These are phyloP conservation scores for Aureobasidium sp. DNA, from an alignment of 2,329 filamentous ascomycete species.

Conservation along the genomic window DNA sequence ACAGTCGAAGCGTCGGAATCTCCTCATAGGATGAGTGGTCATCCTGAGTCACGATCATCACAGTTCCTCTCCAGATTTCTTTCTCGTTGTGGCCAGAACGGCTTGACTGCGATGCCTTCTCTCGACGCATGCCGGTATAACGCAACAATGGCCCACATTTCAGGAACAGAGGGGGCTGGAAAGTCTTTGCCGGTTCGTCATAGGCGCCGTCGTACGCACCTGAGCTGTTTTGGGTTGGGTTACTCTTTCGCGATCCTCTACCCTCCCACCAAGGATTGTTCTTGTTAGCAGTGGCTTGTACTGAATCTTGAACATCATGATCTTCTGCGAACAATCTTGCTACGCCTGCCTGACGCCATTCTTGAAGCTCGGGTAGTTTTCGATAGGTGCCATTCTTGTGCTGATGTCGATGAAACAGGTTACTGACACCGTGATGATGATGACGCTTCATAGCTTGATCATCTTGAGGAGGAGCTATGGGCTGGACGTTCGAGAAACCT, in stretches of 20 bases:
- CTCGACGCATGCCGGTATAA: constrained; percentile 73
- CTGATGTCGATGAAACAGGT: constrained; percentile 36
- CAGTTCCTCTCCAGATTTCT: constrained; percentile 84
- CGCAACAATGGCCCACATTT: constrained; percentile 86
- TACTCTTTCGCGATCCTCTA: constrained; percentile 23
- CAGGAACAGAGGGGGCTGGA: constrained; percentile 76
- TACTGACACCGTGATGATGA: constrained; percentile 25
- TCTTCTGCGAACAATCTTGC: constrained; percentile 37
- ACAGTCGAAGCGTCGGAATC: constrained; percentile 71
- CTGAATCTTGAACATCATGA: constrained; percentile 32
- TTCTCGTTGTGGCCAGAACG: constrained; percentile 43
- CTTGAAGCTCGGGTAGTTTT: constrained; percentile 49
- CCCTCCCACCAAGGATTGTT: constrained; percentile 67
- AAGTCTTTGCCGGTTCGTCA: constrained; percentile 60
- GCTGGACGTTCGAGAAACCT: constrained; percentile 31
- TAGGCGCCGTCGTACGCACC: constrained; percentile 52
- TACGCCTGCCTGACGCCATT: constrained; percentile 39
- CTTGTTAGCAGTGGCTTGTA: constrained; percentile 1
- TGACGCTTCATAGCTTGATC: constrained; percentile 21
- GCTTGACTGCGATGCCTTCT: constrained; percentile 35
- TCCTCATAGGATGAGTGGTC: constrained; percentile 73
- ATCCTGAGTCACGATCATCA: constrained; percentile 94
- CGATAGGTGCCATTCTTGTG: constrained; percentile 47
- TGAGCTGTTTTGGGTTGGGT: neutral
- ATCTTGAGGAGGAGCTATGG: constrained; percentile 23